Conservation (phyloP, 805 yeast species). For the Jamesozyma jinghongensis region DNA sequence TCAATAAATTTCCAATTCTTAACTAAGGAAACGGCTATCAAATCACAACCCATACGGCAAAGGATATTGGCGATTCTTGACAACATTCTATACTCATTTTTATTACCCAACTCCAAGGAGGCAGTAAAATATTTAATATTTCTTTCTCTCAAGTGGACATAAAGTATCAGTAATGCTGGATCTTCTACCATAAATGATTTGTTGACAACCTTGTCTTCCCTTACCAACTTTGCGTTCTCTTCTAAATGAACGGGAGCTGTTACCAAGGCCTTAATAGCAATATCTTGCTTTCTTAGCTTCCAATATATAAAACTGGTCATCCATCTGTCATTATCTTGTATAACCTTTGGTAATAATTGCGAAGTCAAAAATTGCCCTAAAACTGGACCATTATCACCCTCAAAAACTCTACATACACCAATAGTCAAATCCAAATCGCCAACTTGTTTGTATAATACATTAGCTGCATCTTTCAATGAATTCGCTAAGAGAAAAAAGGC, state of each 20-base stretch:
- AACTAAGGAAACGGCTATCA: conserved; percentile 53
- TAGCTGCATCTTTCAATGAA: conserved; percentile 65
- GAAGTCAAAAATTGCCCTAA: conserved; percentile 40
- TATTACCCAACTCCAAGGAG: conserved; percentile 34
- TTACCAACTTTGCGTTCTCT: conserved; percentile 19
- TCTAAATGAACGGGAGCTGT: conserved; percentile 41
- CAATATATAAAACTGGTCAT: conserved; percentile 70
- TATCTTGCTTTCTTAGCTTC: conserved; percentile 42
- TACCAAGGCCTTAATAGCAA: conserved; percentile 57
- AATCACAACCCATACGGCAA: conserved; percentile 86
- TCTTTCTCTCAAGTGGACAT: conserved; percentile 48
- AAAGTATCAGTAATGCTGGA: conserved; percentile 68
- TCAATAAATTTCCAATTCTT: conserved; percentile 57
- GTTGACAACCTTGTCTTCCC: conserved; percentile 30
- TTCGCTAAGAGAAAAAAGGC: conserved; percentile 76
- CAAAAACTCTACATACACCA: conserved; percentile 70
- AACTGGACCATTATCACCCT: conserved; percentile 50
- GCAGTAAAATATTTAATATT: conserved; percentile 43
- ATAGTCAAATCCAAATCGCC: conserved; percentile 67
- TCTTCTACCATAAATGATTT: conserved; percentile 57
- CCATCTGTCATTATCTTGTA: conserved; percentile 69
- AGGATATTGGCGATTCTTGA: conserved; percentile 57
- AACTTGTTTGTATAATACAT: conserved; percentile 59
- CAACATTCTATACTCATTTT: conserved; percentile 51
- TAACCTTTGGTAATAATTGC: conserved; percentile 47